Evolutionary conservation across 2,329 filamentous ascomycete genomes (phyloP).

Genomic region (Ramularia collo-cygni): DNA sequence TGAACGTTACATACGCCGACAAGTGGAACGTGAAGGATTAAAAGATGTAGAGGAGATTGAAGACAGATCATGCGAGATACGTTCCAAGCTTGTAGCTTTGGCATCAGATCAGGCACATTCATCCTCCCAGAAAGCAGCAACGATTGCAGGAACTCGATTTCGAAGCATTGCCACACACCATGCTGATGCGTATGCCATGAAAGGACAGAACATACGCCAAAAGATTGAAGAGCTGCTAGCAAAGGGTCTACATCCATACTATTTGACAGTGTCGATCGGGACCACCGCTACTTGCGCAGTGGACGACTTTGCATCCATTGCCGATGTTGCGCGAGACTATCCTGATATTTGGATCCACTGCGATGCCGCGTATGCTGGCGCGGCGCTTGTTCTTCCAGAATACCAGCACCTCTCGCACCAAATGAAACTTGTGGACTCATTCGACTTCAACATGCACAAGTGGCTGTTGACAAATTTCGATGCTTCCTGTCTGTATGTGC

Average conservation of each 20-base stretch:
- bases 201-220: conserved; percentile 52
- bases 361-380: conserved; percentile 87
- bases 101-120: conserved; percentile 75
- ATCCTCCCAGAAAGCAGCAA: conserved; percentile 78
- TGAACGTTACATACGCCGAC: conserved; percentile 65
- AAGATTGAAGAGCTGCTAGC: conserved; percentile 59
- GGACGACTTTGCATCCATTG: conserved; percentile 71
- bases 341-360: conserved; percentile 80
- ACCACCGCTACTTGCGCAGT: conserved; percentile 84
- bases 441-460: conserved; percentile 96
- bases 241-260: conserved; percentile 75
- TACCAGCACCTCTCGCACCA: conserved; percentile 61
- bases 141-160: conserved; percentile 79
- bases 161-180: conserved; percentile 58
- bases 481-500: conserved; percentile 71
- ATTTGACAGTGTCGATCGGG: conserved; percentile 74
- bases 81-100: conserved; percentile 70
- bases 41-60: conserved; percentile 51
- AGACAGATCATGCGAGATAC: conserved; percentile 59
- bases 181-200: conserved; percentile 63
- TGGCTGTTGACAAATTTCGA: conserved; percentile 96
- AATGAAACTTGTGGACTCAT: conserved; percentile 69
- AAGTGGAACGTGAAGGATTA: conserved; percentile 45
- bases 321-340: conserved; percentile 46
- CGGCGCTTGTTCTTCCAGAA: conserved; percentile 74